A percentile compares a stretch with the other conserved stretches of the same genome.
These are phyloP conservation scores for Penicillium tannophilum DNA, from an alignment of 495 filamentous ascomycete genomes.

Conservation along the genomic window DNA sequence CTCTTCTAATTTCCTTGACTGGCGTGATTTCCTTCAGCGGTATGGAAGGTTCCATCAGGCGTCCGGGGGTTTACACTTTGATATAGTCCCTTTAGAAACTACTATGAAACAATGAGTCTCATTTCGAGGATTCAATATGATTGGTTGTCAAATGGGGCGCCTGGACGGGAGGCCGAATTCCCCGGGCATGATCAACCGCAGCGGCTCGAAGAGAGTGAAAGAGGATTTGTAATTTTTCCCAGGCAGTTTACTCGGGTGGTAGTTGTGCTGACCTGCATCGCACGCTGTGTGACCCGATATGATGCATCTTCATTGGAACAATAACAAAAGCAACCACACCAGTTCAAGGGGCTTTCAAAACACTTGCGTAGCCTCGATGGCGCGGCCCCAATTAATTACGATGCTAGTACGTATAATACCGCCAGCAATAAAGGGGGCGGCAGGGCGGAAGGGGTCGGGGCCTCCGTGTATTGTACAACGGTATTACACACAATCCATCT, in stretches of 20 bases:
- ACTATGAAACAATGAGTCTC: background rate
- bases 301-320: background rate
- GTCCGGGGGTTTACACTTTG: background rate
- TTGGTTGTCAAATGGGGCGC: background rate
- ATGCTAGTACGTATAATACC: background rate
- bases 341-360: constrained; percentile 6
- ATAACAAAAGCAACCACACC: background rate
- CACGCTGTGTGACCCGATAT: background rate
- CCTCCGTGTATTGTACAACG: constrained; percentile 2
- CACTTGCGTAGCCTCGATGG: constrained; percentile 7
- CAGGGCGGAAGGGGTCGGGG: background rate
- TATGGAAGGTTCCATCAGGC: background rate
- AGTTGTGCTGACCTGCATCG: background rate
- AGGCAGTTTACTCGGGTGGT: background rate
- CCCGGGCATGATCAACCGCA: background rate
- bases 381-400: constrained; percentile 4
- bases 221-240: background rate
- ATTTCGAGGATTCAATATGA: background rate
- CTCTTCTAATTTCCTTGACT: background rate
- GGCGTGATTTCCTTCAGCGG: background rate
- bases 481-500: constrained; percentile 30
- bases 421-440: background rate
- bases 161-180: background rate
- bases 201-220: background rate
- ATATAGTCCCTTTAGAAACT: background rate